Base-by-base conservation (phyloP, 768 basidiomycete species). In the Phylloporus scabripes region DNA sequence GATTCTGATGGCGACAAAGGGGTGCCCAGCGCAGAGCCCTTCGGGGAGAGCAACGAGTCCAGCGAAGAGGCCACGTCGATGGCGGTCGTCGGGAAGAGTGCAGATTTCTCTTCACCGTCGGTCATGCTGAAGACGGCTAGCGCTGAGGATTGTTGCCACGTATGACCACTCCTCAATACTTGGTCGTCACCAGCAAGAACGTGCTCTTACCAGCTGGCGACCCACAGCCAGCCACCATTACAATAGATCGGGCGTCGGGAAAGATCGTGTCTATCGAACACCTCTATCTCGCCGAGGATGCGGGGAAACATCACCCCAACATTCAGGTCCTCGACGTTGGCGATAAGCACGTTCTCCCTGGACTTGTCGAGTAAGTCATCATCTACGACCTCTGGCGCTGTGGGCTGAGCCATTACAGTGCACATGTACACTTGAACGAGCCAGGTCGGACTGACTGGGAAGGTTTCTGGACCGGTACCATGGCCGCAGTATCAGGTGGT, bases 391-490 rank as follows among this genome's bases (percentile, higher is more conserved):
- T n/a, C 48, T 20, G 33, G 2, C 36, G 21, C 24, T 39, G 43
- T 33, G 24, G 11, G 26, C 29, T 40, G 7, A 46, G 33, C 12
- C 15, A 28, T 45, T 18, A 23, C 62, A 92, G 90, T 66, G 78
- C 87, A 8, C 90, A 96, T 61, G 93, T 95, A 21, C 93, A 96
- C 68, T 78, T 95, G 47, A 95, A 95, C 67, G 90, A 94, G 60
- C 93, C 92, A 7, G 93, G 93, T 11, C 81, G 93, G 21, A 91
- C 90, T 2, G 82, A 86, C 50, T 96, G 93, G 93, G 93, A 96
- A 62, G 93, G 93, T 0, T 95, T 96, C 64, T 80, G 77, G 70
- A 89, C 91, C 0, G 93, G 92, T n/a, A 94, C 93, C 1, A 71
- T 74, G 47, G 95, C 95, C 17, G 95, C 95, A 1, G 81, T 83